phyloP scores from a whole-genome alignment of 371 early-diverging fungal genomes.

The Mucor racemosus region DNA sequence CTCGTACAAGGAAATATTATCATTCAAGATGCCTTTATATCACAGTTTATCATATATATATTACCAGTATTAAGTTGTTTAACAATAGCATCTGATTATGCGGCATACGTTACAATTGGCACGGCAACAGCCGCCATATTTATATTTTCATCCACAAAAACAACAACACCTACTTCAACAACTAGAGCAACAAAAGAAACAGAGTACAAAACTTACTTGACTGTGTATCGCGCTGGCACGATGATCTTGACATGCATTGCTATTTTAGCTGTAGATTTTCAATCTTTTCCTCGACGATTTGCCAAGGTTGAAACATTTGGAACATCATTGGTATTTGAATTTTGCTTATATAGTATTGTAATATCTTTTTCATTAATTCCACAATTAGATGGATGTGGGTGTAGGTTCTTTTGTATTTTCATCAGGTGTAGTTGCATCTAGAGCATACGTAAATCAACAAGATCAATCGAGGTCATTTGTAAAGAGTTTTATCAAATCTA shows the following conservation, averaged over 20 bases:
- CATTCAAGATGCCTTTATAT: conserved; percentile 19
- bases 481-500: conserved; percentile 33
- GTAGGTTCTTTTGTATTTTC: conserved; percentile 87
- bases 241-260: conserved; percentile 81
- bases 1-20: conserved; percentile 21
- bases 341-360: neutral
- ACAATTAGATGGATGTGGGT: conserved; percentile 85
- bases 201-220: conserved; percentile 55
- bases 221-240: conserved; percentile 77
- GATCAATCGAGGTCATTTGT: conserved; percentile 7
- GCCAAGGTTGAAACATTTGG: conserved; percentile 95
- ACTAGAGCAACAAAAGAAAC: conserved; percentile 7
- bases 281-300: conserved; percentile 88
- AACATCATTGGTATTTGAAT: conserved; percentile 73
- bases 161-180: conserved; percentile 14
- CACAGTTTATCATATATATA: conserved; percentile 41
- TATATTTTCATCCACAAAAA: neutral
- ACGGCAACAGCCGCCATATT: conserved; percentile 11
- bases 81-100: conserved; percentile 44
- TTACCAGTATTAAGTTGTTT: conserved; percentile 33
- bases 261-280: conserved; percentile 96
- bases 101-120: conserved; percentile 29
- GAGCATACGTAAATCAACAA: conserved; percentile 42
- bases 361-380: neutral
- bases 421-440: conserved; percentile 75